Conservation (phyloP, 2,329 filamentous ascomycete species). For the Fusarium sp. region DNA sequence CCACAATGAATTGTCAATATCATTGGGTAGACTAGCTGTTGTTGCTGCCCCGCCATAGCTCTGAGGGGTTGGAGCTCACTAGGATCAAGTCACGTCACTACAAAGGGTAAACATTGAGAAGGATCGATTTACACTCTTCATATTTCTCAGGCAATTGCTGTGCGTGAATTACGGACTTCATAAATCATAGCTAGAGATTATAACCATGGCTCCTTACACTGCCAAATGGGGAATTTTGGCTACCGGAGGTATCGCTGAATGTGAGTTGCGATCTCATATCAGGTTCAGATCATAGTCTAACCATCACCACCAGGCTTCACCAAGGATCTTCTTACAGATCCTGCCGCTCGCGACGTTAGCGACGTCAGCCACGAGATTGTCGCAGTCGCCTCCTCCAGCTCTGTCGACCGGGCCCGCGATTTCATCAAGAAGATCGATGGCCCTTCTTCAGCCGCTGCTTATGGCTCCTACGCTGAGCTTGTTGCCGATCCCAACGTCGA, state of each 20-base stretch:
- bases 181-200: slow-evolving; percentile 11
- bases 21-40: slow-evolving; percentile 14
- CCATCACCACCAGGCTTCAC: slow-evolving; percentile 66
- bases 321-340: slow-evolving; percentile 82
- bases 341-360: slow-evolving; percentile 73
- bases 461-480: slow-evolving; percentile 85
- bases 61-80: slow-evolving; percentile 25
- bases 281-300: background rate
- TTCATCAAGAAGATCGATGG: slow-evolving; percentile 80
- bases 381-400: slow-evolving; percentile 83
- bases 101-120: background rate
- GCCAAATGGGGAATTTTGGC: slow-evolving; percentile 71
- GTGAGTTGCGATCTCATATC: slow-evolving; percentile 52
- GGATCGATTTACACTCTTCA: background rate
- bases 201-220: slow-evolving; percentile 60
- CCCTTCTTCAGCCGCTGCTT: slow-evolving; percentile 75
- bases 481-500: slow-evolving; percentile 83
- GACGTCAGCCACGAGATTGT: slow-evolving; percentile 82
- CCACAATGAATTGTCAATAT: background rate
- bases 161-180: background rate
- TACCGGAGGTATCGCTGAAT: slow-evolving; percentile 69
- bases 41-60: slow-evolving; percentile 29
- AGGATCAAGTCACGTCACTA: slow-evolving; percentile 31
- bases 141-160: background rate
- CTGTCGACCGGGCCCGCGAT: slow-evolving; percentile 72